Base-by-base conservation (phyloP, 1,284 basidiomycete genomes). In the Exobasidium rhododendri region DNA sequence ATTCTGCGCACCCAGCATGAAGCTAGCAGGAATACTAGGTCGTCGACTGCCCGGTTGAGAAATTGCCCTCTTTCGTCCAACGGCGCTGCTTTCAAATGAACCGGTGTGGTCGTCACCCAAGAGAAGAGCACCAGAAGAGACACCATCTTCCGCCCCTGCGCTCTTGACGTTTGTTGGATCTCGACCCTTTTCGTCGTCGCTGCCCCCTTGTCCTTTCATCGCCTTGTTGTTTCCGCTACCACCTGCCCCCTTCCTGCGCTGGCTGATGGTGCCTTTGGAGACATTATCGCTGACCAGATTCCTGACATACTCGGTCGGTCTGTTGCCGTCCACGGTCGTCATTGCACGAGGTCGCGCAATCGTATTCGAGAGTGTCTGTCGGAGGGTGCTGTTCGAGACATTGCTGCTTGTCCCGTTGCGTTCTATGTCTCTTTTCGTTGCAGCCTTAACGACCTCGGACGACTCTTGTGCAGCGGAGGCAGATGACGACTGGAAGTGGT, bases 41-140 rank as follows among this genome's bases (percentile, higher is more conserved):
- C 72, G 43, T 20, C 68, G 52, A 30, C 61, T 59, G n/a, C 65
- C 63, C 3, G 70, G 70, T 43, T 74, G 72, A 14, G 72, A 74
- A 6, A 61, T 62, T 0, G 72, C 66, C 44, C 72, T 40, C 56
- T 71, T 69, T 13, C 72, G 59, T 7, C 35, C 35, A 29, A 29
- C 58, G 11, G 56, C 40, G 10, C 20, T 44, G 14, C 13, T 40
- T 40, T 7, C 7, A 7, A 40, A 10, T 40, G 35, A 40, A 10
- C 35, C 17, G 10, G 35, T 10, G 17, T 40, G 10, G 10, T 17
- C 10, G 17, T 40, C 35, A 10, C 17, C 35, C n/a, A n/a, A n/a
- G n/a, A n/a, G n/a, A n/a, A n/a, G n/a, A 10, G 7, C 35, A 40
- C 17, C 17, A 10, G 35, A 17, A 40, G 35, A 40, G 35, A 40